These are phyloP conservation scores for Neoboletus subvelutipes DNA, from an alignment of 768 basidiomycete genomes.

Conservation along the genomic window DNA sequence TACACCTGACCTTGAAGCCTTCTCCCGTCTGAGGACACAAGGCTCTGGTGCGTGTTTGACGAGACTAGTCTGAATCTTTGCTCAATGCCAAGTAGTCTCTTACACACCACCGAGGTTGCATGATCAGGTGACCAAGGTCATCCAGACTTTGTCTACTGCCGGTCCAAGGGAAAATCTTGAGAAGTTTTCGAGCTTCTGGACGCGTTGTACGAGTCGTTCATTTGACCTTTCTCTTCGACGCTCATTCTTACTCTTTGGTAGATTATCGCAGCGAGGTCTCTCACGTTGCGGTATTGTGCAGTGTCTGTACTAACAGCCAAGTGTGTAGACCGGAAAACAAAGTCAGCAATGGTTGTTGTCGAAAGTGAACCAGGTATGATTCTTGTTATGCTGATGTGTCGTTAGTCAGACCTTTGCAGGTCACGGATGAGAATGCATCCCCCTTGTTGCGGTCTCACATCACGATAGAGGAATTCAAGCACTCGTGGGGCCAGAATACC, in stretches of 20 bases:
- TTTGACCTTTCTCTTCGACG: background rate
- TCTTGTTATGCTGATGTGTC: background rate
- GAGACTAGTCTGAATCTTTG: background rate
- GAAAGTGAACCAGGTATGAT: constrained; percentile 59
- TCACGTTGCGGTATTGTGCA: constrained; percentile 2
- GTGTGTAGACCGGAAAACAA: constrained; percentile 61
- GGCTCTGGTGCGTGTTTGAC: constrained; percentile 37
- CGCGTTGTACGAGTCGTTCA: constrained; percentile 54
- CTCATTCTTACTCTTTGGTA: constrained; percentile 32
- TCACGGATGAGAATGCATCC: constrained; percentile 62
- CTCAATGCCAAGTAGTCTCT: constrained; percentile 36
- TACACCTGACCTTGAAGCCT: constrained; percentile 56
- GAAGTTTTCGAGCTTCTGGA: constrained; percentile 69
- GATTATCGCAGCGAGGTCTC: constrained; percentile 76
- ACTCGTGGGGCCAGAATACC: constrained; percentile 84
- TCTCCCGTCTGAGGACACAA: constrained; percentile 37
- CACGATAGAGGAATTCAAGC: constrained; percentile 67
- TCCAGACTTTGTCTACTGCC: constrained; percentile 64
- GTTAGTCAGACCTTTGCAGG: constrained; percentile 38
- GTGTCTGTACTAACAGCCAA: constrained; percentile 13
- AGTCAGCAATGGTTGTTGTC: constrained; percentile 77
- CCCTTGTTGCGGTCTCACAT: constrained; percentile 56
- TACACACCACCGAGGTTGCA: constrained; percentile 63
- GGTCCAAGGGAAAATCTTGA: constrained; percentile 64
- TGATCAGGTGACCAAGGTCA: constrained; percentile 56